These are phyloP conservation scores for Melanopsichium pennsylvanicum DNA, from an alignment of 1,284 basidiomycete genomes.

Conservation along the genomic window DNA sequence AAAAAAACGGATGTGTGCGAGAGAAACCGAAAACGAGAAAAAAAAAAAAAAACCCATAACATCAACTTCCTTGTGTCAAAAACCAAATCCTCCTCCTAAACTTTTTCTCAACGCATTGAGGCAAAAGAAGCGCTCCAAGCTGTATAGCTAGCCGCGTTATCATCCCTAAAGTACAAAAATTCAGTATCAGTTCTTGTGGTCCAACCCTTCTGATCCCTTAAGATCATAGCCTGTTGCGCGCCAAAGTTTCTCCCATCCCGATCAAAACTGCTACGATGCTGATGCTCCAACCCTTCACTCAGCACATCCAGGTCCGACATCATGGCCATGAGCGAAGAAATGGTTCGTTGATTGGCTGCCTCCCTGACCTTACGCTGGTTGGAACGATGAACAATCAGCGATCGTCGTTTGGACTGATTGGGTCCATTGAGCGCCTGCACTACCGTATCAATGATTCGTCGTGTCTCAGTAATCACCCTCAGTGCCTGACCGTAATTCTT, in stretches of 20 bases:
- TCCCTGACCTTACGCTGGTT: slow-evolving; percentile 47
- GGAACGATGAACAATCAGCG: slow-evolving; percentile 29
- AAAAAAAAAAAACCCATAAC: too few species aligned
- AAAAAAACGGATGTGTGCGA: too few species aligned
- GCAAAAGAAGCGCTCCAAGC: slow-evolving; percentile 47
- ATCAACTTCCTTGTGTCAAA: not conserved
- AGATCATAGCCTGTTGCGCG: slow-evolving; percentile 60
- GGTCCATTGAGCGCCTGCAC: slow-evolving; percentile 48
- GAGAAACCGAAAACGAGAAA: too few species aligned
- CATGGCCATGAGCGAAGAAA: slow-evolving; percentile 56
- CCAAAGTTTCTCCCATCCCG: slow-evolving; percentile 56
- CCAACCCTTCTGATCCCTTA: slow-evolving; percentile 61
- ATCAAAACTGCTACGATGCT: slow-evolving; percentile 50
- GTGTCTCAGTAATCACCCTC: slow-evolving; percentile 53
- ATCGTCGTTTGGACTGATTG: slow-evolving; percentile 22
- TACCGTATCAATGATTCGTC: slow-evolving; percentile 61
- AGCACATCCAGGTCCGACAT: slow-evolving; percentile 57
- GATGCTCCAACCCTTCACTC: slow-evolving; percentile 52
- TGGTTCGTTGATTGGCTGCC: slow-evolving; percentile 44
- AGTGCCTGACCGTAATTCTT: slow-evolving; percentile 57
- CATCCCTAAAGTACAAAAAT: slow-evolving; percentile 47
- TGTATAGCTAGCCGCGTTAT: slow-evolving; percentile 55
- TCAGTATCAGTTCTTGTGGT: slow-evolving; percentile 56
- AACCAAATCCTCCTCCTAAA: not conserved
- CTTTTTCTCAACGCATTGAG: slow-evolving; percentile 27